Evolutionary conservation across 176 grass and related monocot species (phyloP).

Genomic region (Zea luxurians): DNA sequence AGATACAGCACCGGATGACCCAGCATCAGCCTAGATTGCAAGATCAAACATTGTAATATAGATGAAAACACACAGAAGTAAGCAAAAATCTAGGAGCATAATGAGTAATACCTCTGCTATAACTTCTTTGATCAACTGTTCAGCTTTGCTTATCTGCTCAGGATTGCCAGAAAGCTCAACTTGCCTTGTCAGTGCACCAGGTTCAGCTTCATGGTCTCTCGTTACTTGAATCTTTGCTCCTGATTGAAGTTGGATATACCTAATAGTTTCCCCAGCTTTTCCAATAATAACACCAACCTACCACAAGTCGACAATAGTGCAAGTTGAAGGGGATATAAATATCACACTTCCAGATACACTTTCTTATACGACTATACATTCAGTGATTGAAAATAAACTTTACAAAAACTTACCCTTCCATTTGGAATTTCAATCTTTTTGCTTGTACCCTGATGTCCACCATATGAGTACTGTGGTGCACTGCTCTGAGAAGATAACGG

Average conservation of each 20-base stretch:
- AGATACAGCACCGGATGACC: conserved; percentile 55
- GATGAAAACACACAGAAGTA: background rate
- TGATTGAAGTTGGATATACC: no score
- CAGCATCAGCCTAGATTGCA: conserved; percentile 73
- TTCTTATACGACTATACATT: background rate
- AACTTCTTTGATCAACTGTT: conserved; percentile 83
- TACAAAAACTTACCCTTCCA: conserved; percentile 58
- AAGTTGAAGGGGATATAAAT: background rate
- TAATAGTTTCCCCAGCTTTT: background rate
- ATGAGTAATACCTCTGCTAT: conserved; percentile 60
- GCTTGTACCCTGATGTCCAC: conserved; percentile 67
- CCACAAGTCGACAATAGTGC: background rate
- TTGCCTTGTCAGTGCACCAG: no score
- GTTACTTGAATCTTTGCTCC: no score
- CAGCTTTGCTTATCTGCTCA: conserved; percentile 88
- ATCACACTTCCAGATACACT: background rate
- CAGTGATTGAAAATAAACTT: background rate
- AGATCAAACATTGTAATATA: background rate
- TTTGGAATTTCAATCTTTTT: conserved; percentile 38
- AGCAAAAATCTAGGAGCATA: background rate
- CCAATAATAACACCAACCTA: conserved; percentile 97
- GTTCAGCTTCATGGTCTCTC: no score
- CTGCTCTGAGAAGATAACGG: conserved; percentile 62
- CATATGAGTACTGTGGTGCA: conserved; percentile 58
- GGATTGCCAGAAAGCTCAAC: conserved; percentile 38